These are phyloP conservation scores for Monoraphidium neglectum DNA, from an alignment of 139 green algal species.

Conservation along the genomic window DNA sequence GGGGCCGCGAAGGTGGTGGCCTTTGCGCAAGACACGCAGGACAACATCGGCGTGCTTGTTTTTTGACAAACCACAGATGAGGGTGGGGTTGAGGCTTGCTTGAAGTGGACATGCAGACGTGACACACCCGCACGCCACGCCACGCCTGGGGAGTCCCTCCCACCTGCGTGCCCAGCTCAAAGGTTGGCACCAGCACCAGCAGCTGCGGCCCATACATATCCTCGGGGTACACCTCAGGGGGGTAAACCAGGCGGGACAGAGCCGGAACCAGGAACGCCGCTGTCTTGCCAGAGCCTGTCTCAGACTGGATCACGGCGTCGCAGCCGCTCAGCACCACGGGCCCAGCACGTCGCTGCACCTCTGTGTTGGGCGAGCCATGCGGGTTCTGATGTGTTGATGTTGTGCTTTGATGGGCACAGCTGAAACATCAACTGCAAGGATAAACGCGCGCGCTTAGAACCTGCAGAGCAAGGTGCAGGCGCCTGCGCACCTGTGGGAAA, in stretches of 20 bases:
- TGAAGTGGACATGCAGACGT: too few species aligned
- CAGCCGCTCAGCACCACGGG: slow-evolving; percentile 53
- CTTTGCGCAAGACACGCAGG: too few species aligned
- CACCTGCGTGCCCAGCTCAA: slow-evolving; percentile 90
- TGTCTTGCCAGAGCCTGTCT: slow-evolving; percentile 86
- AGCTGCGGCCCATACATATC: slow-evolving; percentile 75
- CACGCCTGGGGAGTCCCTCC: not conserved
- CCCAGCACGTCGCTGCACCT: slow-evolving; percentile 70
- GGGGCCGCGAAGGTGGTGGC: too few species aligned
- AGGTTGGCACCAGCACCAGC: slow-evolving; percentile 82
- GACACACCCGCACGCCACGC: too few species aligned
- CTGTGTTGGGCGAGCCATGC: slow-evolving; percentile 34
- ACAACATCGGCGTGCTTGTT: too few species aligned
- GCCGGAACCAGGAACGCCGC: slow-evolving; percentile 76
- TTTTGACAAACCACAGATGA: too few species aligned
- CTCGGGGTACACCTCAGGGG: slow-evolving; percentile 68
- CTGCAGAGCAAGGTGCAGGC: not conserved
- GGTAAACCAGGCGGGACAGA: slow-evolving; percentile 68
- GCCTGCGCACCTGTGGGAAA: slow-evolving; percentile 66
- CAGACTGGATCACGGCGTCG: slow-evolving; percentile 65
- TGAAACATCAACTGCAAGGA: too few species aligned
- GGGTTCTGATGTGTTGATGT: not conserved
- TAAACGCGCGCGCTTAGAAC: too few species aligned
- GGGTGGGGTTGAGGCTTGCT: too few species aligned
- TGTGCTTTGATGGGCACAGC: not conserved